Base-by-base conservation (phyloP, 371 early-diverging fungal genomes). In the Mycotypha africana region DNA sequence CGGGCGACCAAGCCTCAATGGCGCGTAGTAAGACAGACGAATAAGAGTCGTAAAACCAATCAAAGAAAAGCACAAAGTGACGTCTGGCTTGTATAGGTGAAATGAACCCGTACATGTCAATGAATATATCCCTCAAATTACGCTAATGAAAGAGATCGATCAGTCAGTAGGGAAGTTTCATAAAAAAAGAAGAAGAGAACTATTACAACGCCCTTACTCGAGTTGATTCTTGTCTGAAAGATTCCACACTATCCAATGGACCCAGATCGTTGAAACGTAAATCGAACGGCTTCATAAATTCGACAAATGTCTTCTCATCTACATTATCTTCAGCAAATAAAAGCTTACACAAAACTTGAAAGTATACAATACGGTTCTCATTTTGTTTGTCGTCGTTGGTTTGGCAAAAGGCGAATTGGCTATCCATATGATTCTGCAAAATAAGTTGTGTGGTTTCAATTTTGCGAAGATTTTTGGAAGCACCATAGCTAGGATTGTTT, bases 101-200 rank as follows among this genome's bases (percentile, higher is more conserved):
- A 36, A 91, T 72, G 40, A 91, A 84, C 2, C 93, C 93, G 25
- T 86, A 76, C 45, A 93, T 57, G 53, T 93, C 93, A 16, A 85
- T 75, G 49, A 93, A 88, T 9, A 87, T 49, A 21, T 88, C 88
- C n/a, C 77, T 51, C 2, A 82, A 40, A 2, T 74, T 69, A 38
- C 57, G 62, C 60, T 67, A 52, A 4, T 38, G 4, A 38, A n/a
- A n/a, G n/a, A n/a, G n/a, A n/a, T n/a, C n/a, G n/a, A n/a, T n/a
- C n/a, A n/a, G n/a, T n/a, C n/a, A n/a, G n/a, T n/a, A n/a, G n/a
- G n/a, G n/a, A n/a, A n/a, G n/a, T n/a, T 32, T 24, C 22, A 22
- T 28, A 16, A 15, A 19, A 42, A 10, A 42, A 43, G 10, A 26
- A 17, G 12, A 14, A 24, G 7, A 12, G 23, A 21, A 8, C 24